Evolutionary conservation across 2,329 filamentous ascomycete species (phyloP), one percentile per base, ranked within the genome.

Genomic region (Cladosporium oxysporum): DNA sequence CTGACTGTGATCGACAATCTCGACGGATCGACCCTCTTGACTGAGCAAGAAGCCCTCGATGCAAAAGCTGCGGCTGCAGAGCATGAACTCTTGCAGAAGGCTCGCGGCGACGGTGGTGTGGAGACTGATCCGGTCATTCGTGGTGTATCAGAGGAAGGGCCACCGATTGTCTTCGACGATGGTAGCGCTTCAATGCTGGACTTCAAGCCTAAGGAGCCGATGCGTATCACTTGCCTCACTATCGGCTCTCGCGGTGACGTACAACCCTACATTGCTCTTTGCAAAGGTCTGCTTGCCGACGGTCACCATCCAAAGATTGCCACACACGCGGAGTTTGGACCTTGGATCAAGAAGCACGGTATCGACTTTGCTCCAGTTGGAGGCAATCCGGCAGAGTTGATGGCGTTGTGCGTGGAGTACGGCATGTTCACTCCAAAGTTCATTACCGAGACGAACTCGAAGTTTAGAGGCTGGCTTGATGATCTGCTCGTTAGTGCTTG

Each of bases 371-470:
- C 88, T 5, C 88, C 90, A 8, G 90, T 99, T 0, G 93, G 90
- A 68, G 95, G 95, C 35, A 93, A 99, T 74, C 95, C 95, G 0
- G 92, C 88, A 35, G 94, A 98, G 78, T 84, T 99, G 55, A 98
- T 99, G 94, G 87, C 90, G 1, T 88, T 99, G 49, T 99, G 95
- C 75, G 94, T 98, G 58, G 93, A 98, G 76, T 92, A 98, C 75
- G 95, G 95, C 73, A 98, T 97, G 80, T 99, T 99, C 75, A 98
- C 95, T 0, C 91, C 91, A 72, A 89, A 91, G 0, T 99, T 99
- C 78, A 81, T 99, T 64, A 89, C 87, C 66, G 93, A 97, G 77
- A 93, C 94, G 44, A 94, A 91, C 66, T 83, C 86, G 7, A 93
- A 91, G 71, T 97, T 98, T 79, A 90, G 95, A 63, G 90, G 88